Base-by-base conservation (phyloP, 179 eudicot species). In the Amaranthus tricolor region DNA sequence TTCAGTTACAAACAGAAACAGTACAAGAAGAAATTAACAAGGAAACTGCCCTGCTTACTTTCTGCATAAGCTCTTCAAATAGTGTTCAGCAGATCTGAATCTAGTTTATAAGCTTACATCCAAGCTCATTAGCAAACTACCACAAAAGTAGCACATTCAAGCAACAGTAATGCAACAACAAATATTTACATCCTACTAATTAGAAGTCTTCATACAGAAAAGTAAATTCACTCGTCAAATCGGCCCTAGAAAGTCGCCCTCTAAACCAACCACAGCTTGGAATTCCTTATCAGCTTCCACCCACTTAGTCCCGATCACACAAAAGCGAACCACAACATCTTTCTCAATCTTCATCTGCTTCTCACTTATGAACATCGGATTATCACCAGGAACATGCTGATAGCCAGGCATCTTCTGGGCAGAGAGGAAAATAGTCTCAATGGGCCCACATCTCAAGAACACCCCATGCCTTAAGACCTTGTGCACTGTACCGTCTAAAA, bases 201-300 rank as follows among this genome's bases (percentile, higher is more conserved):
- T 71, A 60, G 19, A 44, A 71, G 53, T 43, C 24, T 7, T 6
- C 19, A n/a, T 6, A 66, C 47, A 44, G 44, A 13, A 73, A 15
- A 40, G 13, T 7, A 62, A 20, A 61, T 31, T 62, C 20, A 61
- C 62, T 9, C 15, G 69, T 73, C 80, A 81, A 31, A 86, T 68
- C 58, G 93, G 90, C 6, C 94, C 97, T 24, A 91, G 90, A 66
- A 68, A 86, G 78, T 91, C 89, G 17, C 90, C 90, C 62, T 89
- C 87, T 84, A 91, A 72, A 78, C 89, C 87, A 13, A 81, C 96
- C 67, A 91, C 83, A 0, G 90, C 91, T 74, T 83, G 88, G 70
- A 86, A 91, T 24, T 85, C 90, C 79, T 79, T 83, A 61, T 91
- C 94, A 56, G 88, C 78, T 81, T 91, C 94, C 9, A 88, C 75